phyloP scores from a whole-genome alignment of 164 flowering plant species.

The Magnolia kwangsiensis region DNA sequence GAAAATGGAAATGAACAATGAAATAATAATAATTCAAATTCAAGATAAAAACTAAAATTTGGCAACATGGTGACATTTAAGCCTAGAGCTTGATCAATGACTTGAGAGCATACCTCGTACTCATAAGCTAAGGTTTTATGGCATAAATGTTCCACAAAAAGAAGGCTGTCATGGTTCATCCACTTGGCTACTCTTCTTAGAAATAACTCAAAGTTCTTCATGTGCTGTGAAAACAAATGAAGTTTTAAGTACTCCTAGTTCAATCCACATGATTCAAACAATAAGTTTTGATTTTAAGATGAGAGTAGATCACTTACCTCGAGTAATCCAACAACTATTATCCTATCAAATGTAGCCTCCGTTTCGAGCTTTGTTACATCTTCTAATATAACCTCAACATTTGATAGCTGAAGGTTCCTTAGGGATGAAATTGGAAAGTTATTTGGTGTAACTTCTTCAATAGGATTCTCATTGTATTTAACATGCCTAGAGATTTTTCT shows the following conservation, averaged over 20 bases:
- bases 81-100: neutral
- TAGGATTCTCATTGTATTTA: neutral
- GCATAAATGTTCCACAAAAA: neutral
- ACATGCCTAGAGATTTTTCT: neutral
- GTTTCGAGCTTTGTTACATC: constrained; percentile 11
- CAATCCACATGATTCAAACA: too few species aligned
- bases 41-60: neutral
- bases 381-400: constrained; percentile 16
- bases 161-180: constrained; percentile 8
- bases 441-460: neutral
- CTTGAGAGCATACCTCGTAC: neutral
- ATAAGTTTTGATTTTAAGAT: neutral
- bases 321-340: constrained; percentile 13
- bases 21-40: neutral
- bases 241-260: too few species aligned
- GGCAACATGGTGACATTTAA: neutral
- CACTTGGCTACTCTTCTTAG: constrained; percentile 19
- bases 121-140: neutral
- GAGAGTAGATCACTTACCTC: constrained; percentile 5
- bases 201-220: constrained; percentile 22
- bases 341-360: constrained; percentile 14
- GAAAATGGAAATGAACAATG: neutral
- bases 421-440: neutral
- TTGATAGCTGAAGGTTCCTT: constrained; percentile 11
- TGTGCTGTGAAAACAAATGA: constrained; percentile 10